phyloP scores from a whole-genome alignment of 768 basidiomycete species.

The Tephrocybe sp. region DNA sequence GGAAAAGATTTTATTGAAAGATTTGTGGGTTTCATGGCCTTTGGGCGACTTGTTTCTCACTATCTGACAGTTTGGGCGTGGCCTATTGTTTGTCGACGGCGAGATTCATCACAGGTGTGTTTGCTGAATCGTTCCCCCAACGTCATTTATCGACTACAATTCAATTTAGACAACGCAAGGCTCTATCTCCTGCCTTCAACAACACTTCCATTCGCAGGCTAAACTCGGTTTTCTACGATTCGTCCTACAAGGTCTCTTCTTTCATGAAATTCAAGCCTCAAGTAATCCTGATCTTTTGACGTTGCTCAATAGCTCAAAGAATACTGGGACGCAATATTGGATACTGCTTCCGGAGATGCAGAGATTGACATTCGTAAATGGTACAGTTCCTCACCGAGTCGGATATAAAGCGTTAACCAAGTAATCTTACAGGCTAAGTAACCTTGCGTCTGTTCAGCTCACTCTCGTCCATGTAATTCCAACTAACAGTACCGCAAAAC shows the following conservation, averaged over 20 bases:
- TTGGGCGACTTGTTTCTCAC: too few species aligned
- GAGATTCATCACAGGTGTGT: constrained; percentile 45
- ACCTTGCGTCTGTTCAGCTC: constrained; percentile 33
- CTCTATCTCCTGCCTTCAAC: constrained; percentile 50
- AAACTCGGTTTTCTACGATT: constrained; percentile 47
- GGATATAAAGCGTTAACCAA: constrained; percentile 26
- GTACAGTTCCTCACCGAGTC: constrained; percentile 26
- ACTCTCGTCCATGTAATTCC: too few species aligned
- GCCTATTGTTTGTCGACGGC: constrained; percentile 37
- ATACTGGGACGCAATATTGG: constrained; percentile 22
- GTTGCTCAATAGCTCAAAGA: constrained; percentile 24
- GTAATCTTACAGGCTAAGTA: constrained; percentile 36
- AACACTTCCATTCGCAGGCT: constrained; percentile 46
- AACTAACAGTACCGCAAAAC: not conserved
- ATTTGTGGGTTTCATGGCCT: too few species aligned
- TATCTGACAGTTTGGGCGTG: constrained; percentile 33
- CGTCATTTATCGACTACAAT: too few species aligned
- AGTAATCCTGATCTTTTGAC: not conserved
- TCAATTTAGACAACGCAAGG: constrained; percentile 41
- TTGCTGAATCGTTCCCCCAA: too few species aligned
- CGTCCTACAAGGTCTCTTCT: constrained; percentile 42
- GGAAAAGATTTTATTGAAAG: too few species aligned
- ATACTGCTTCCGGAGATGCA: constrained; percentile 30
- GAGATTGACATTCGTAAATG: constrained; percentile 48
- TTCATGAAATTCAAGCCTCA: not conserved